Evolutionary conservation across 2,329 filamentous ascomycete species (phyloP).

Genomic region (Arthrobotrys entomopaga): DNA sequence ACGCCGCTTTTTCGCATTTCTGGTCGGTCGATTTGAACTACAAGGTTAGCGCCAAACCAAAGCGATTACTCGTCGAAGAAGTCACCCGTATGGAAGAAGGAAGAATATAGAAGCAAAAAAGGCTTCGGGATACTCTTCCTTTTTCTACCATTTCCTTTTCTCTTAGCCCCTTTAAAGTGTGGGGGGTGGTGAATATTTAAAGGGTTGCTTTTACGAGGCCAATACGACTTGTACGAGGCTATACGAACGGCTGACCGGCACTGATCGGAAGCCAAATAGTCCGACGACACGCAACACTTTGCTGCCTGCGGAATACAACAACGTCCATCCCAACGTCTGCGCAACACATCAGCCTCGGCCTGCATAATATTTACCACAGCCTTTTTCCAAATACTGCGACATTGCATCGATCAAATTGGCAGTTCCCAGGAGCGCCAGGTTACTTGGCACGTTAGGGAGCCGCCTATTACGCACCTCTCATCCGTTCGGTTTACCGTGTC

Average conservation of each 20-base stretch:
- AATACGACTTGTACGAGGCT: no score
- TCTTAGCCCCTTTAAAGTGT: no score
- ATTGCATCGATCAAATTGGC: neutral
- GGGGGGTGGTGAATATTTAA: neutral
- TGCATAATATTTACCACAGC: neutral
- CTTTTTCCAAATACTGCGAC: neutral
- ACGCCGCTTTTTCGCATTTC: conserved; percentile 75
- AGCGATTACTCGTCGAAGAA: conserved; percentile 35
- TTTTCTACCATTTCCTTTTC: no score
- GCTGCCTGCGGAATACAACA: conserved; percentile 35
- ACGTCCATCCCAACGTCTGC: conserved; percentile 15
- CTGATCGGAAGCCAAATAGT: conserved; percentile 22
- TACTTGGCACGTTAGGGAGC: no score
- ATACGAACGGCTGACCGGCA: conserved; percentile 20
- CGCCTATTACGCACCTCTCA: neutral
- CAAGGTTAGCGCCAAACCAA: conserved; percentile 76
- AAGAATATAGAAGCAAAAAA: conserved; percentile 13
- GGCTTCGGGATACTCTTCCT: neutral
- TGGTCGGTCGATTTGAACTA: conserved; percentile 77
- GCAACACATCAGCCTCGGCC: conserved; percentile 15
- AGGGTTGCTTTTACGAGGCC: neutral
- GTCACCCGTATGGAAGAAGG: conserved; percentile 47
- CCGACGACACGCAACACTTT: conserved; percentile 34
- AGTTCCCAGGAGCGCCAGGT: neutral
- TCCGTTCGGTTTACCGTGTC: conserved; percentile 16